Evolutionary conservation across 305 asterid species (phyloP).

Genomic region (Solanum hybrid): DNA sequence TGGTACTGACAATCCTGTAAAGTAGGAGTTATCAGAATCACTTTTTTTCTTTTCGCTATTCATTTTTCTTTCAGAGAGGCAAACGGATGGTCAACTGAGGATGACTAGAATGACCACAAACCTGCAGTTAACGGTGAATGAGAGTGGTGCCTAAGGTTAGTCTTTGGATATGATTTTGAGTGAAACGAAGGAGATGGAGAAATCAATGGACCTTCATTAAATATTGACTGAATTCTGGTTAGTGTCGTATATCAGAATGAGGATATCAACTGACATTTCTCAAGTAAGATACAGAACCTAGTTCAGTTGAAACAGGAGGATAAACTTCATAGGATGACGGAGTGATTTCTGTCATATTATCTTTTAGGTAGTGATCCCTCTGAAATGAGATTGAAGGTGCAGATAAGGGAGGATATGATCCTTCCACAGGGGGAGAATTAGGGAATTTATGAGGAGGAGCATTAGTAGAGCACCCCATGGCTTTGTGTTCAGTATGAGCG

Average conservation of each 20-base stretch:
- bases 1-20: slow-evolving; percentile 29
- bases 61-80: not conserved
- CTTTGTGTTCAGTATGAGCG: slow-evolving; percentile 47
- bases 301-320: slow-evolving; percentile 42
- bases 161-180: slow-evolving; percentile 25
- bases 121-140: slow-evolving; percentile 31
- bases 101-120: not conserved
- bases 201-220: slow-evolving; percentile 5
- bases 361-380: slow-evolving; percentile 28
- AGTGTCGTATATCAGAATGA: not conserved
- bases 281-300: slow-evolving; percentile 28
- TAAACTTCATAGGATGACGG: slow-evolving; percentile 27
- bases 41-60: not conserved
- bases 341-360: slow-evolving; percentile 31
- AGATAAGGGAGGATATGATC: slow-evolving; percentile 25
- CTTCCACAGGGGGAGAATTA: slow-evolving; percentile 25
- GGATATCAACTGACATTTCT: not conserved
- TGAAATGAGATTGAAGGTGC: slow-evolving; percentile 17
- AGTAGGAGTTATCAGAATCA: slow-evolving; percentile 9
- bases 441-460: slow-evolving; percentile 43
- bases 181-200: slow-evolving; percentile 21
- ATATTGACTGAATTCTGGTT: not conserved
- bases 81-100: not conserved
- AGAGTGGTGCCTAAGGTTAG: slow-evolving; percentile 18
- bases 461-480: slow-evolving; percentile 16